These are phyloP conservation scores for Chytridium lagenaria DNA, from an alignment of 371 early-diverging fungal genomes.

Conservation along the genomic window DNA sequence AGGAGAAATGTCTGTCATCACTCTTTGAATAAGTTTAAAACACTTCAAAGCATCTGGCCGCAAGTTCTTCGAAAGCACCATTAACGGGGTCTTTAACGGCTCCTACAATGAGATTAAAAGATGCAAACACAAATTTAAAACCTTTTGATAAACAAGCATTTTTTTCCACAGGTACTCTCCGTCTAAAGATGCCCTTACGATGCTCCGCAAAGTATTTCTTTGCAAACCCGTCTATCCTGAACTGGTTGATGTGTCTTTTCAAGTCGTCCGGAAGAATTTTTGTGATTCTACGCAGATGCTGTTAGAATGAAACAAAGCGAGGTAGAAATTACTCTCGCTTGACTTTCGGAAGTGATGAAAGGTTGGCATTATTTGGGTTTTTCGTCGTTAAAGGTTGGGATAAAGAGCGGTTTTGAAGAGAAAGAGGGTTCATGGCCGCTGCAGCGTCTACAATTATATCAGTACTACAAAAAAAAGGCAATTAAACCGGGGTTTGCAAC, in stretches of 20 bases:
- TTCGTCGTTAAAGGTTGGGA: slow-evolving; percentile 20
- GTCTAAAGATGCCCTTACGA: slow-evolving; percentile 81
- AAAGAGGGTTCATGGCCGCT: slow-evolving; percentile 12
- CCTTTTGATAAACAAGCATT: slow-evolving; percentile 83
- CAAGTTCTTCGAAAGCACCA: slow-evolving; percentile 76
- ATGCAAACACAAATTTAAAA: slow-evolving; percentile 21
- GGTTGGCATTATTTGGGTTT: slow-evolving; percentile 20
- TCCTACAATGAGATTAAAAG: slow-evolving; percentile 54
- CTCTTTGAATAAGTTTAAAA: slow-evolving; percentile 81
- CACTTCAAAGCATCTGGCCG: slow-evolving; percentile 85
- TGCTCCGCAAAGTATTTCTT: slow-evolving; percentile 89
- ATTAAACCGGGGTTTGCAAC: slow-evolving; percentile 53
- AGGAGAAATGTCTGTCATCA: slow-evolving; percentile 78
- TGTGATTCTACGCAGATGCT: slow-evolving; percentile 20
- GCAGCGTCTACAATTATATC: slow-evolving; percentile 3
- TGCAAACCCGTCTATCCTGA: slow-evolving; percentile 91
- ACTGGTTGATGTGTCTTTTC: slow-evolving; percentile 75
- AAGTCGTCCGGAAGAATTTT: slow-evolving; percentile 65
- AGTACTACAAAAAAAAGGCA: not conserved
- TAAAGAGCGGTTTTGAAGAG: slow-evolving; percentile 4
- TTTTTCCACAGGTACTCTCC: slow-evolving; percentile 86
- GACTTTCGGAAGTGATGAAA: slow-evolving; percentile 35
- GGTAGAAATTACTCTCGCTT: slow-evolving; percentile 29
- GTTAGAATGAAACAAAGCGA: too few relatives aligned
- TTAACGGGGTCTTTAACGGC: slow-evolving; percentile 76